phyloP scores from a whole-genome alignment of 208 protist species.

The Acanthamoeba culbertsoni region DNA sequence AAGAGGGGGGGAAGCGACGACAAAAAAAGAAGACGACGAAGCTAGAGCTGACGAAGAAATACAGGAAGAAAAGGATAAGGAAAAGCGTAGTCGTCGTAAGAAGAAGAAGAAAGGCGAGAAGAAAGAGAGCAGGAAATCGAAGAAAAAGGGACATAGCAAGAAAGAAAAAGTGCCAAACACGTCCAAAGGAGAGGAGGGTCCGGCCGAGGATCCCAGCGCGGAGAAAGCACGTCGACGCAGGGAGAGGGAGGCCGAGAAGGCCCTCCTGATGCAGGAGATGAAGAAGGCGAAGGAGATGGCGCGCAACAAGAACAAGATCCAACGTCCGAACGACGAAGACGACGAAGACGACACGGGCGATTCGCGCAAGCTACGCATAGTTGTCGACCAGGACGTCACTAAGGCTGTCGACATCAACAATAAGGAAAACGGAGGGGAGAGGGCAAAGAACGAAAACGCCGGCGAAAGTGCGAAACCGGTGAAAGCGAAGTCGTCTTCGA shows the following conservation, averaged over 20 bases:
- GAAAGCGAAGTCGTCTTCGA: neutral
- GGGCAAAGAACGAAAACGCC: neutral
- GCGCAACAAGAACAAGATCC: slow-evolving; percentile 29
- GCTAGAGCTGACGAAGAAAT: neutral
- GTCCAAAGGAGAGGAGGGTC: neutral
- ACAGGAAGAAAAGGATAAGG: neutral
- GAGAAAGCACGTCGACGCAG: neutral
- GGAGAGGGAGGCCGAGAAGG: slow-evolving; percentile 1
- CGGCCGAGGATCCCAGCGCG: neutral
- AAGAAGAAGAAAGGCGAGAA: neutral
- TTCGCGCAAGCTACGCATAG: slow-evolving; percentile 2
- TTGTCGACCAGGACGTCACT: neutral
- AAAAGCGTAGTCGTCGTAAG: neutral
- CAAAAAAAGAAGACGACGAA: neutral
- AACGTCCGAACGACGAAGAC: neutral
- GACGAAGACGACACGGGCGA: neutral
- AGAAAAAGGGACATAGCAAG: neutral
- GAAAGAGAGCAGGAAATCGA: neutral
- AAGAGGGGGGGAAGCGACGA: neutral
- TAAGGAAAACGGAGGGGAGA: too few relatives aligned
- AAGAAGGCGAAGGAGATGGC: slow-evolving; percentile 26
- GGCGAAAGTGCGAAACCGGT: neutral
- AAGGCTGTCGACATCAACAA: neutral
- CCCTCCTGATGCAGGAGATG: neutral
- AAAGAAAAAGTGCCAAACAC: neutral